phyloP scores from a whole-genome alignment of 192 early-diverging fungal species.

The Thamnidium elegans region DNA sequence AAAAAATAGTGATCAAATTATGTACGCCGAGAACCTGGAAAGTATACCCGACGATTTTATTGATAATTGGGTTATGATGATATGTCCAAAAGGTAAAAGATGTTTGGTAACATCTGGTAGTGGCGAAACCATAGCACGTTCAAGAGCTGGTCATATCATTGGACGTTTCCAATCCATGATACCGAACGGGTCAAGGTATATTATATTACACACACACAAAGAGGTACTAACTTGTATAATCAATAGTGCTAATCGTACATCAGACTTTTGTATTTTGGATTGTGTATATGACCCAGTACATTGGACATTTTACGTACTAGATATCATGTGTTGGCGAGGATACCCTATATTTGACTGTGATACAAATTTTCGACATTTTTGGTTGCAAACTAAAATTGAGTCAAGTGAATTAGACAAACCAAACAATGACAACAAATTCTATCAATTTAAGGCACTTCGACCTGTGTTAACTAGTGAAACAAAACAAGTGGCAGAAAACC shows the following conservation, averaged over 20 bases:
- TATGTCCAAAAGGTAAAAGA: constrained; percentile 54
- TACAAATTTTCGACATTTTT: constrained; percentile 54
- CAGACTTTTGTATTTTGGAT: constrained; percentile 59
- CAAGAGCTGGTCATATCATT: constrained; percentile 37
- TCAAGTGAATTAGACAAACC: constrained; percentile 45
- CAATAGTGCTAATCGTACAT: constrained; percentile 24
- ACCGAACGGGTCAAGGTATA: constrained; percentile 47
- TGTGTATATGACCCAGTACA: constrained; percentile 51
- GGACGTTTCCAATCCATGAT: constrained; percentile 49
- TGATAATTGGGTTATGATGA: constrained; percentile 48
- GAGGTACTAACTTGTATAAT: too few species aligned
- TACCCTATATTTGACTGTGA: constrained; percentile 63
- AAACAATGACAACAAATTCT: constrained; percentile 19
- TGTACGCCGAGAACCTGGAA: constrained; percentile 53
- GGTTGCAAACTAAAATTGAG: constrained; percentile 45
- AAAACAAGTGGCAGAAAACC: background rate
- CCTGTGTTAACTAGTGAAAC: constrained; percentile 14
- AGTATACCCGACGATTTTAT: constrained; percentile 50
- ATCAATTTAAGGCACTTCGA: constrained; percentile 27
- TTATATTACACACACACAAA: background rate
- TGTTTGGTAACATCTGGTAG: constrained; percentile 49
- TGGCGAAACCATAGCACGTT: constrained; percentile 38
- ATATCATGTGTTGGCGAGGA: constrained; percentile 62
- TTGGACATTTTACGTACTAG: constrained; percentile 54
- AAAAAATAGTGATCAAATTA: constrained; percentile 48